A percentile compares a stretch with the other conserved stretches of the same genome.
Conservation (phyloP, 2,329 filamentous ascomycete species). For the Nemania sp. region DNA sequence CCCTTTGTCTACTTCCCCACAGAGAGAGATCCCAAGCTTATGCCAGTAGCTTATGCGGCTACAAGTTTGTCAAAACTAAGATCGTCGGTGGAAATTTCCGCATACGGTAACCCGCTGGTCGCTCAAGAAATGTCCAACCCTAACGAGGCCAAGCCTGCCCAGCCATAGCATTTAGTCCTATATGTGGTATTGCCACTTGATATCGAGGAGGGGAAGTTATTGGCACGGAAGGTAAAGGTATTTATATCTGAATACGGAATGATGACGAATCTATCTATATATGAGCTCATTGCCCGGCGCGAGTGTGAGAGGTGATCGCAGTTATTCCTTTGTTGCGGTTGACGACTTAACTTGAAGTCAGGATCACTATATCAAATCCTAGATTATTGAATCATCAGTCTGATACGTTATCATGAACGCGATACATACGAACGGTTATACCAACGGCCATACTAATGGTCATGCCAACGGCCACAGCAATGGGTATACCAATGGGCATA, state of each 20-base stretch:
- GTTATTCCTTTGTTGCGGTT: neutral
- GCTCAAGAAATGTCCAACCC: neutral
- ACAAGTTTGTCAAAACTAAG: conserved; percentile 13
- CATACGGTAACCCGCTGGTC: conserved; percentile 20
- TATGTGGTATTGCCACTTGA: conserved; percentile 5
- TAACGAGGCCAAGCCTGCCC: conserved; percentile 5
- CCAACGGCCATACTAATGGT: conserved; percentile 15
- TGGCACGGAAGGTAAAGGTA: neutral
- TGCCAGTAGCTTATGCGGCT: conserved; percentile 22
- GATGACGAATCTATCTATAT: neutral
- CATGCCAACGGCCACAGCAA: conserved; percentile 17
- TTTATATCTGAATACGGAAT: neutral
- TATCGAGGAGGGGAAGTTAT: neutral
- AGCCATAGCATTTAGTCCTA: neutral
- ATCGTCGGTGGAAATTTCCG: conserved; percentile 17
- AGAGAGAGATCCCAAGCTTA: conserved; percentile 7
- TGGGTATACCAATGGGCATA: conserved; percentile 28
- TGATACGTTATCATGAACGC: conserved; percentile 15
- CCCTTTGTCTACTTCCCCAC: conserved; percentile 24
- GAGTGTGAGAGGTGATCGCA: neutral
- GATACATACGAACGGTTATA: conserved; percentile 11
- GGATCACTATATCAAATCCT: neutral
- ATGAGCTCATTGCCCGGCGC: neutral
- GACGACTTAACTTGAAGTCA: neutral
- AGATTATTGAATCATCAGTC: neutral